phyloP scores from a whole-genome alignment of 2,329 filamentous ascomycete species.

The Domatiomyces globalis region DNA sequence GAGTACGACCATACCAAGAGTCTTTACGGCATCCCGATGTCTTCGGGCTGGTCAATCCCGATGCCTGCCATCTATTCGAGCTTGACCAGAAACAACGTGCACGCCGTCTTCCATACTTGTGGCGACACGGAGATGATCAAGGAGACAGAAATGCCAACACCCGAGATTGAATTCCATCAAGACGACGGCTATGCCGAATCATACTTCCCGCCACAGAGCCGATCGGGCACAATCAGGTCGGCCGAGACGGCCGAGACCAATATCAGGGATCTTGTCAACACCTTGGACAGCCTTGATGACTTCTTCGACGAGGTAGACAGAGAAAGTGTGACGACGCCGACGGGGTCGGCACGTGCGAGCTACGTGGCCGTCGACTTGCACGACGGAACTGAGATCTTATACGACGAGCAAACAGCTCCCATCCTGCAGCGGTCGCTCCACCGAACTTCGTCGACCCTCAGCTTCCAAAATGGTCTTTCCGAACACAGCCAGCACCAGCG shows the following conservation, averaged over 20 bases:
- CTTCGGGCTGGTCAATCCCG: conserved; percentile 90
- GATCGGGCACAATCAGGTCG: conserved; percentile 84
- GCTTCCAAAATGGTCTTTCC: conserved; percentile 77
- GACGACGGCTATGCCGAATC: conserved; percentile 72
- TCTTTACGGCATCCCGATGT: conserved; percentile 89
- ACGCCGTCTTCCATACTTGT: conserved; percentile 91
- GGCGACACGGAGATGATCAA: conserved; percentile 51
- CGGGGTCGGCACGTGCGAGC: conserved; percentile 25
- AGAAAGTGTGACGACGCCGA: conserved; percentile 19
- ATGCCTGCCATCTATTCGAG: conserved; percentile 81
- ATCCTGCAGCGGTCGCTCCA: conserved; percentile 71
- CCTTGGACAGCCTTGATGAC: conserved; percentile 64
- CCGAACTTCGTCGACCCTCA: conserved; percentile 55
- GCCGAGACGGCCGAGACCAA: conserved; percentile 55
- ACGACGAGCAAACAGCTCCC: conserved; percentile 84
- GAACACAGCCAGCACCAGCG: conserved; percentile 46
- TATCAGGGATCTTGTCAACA: conserved; percentile 68
- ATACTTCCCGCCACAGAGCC: conserved; percentile 56
- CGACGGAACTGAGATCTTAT: conserved; percentile 66
- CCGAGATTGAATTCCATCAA: conserved; percentile 80
- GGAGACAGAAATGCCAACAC: conserved; percentile 52
- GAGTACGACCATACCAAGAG: conserved; percentile 92
- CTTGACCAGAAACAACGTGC: conserved; percentile 77
- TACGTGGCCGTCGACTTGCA: conserved; percentile 48
- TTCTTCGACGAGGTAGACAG: conserved; percentile 61